These are phyloP conservation scores for Fragaria nilgerrensis DNA, from an alignment of 306 rosid genomes.

Conservation along the genomic window DNA sequence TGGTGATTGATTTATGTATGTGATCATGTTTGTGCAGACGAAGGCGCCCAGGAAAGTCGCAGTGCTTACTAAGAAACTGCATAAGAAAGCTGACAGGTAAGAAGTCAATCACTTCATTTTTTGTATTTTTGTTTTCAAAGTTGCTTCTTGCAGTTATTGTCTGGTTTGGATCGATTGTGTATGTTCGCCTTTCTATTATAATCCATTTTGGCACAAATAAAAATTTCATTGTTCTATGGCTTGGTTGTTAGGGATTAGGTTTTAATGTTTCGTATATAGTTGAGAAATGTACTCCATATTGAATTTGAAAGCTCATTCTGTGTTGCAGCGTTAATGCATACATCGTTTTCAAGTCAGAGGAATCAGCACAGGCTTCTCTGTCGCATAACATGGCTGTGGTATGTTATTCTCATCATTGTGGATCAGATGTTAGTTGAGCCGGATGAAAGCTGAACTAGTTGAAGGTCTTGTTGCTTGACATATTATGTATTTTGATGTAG, in stretches of 20 bases:
- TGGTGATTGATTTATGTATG: slow-evolving; percentile 6
- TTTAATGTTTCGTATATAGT: background rate
- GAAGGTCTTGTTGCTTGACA: background rate
- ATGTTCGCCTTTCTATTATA: background rate
- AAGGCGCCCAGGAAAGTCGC: slow-evolving; percentile 87
- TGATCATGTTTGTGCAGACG: slow-evolving; percentile 50
- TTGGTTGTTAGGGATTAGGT: background rate
- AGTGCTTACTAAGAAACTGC: slow-evolving; percentile 61
- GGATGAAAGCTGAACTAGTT: background rate
- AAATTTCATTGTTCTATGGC: background rate
- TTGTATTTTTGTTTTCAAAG: too few relatives aligned
- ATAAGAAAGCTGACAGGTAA: slow-evolving; percentile 78
- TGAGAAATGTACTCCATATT: background rate
- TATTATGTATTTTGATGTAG: slow-evolving; percentile 39
- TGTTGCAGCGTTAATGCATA: slow-evolving; percentile 79
- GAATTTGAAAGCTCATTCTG: slow-evolving; percentile 2
- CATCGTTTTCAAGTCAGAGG: slow-evolving; percentile 66
- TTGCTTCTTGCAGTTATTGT: background rate
- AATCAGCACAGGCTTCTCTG: slow-evolving; percentile 81
- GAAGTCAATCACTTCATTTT: background rate
- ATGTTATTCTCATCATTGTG: slow-evolving; percentile 18
- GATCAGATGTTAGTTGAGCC: background rate
- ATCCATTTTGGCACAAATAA: background rate
- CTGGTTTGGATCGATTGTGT: background rate
- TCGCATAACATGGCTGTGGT: slow-evolving; percentile 88